A percentile compares a stretch with the other conserved stretches of the same genome.
These are phyloP conservation scores for Mollisia scopiformis DNA, from an alignment of 2,329 filamentous ascomycete species.

Conservation along the genomic window DNA sequence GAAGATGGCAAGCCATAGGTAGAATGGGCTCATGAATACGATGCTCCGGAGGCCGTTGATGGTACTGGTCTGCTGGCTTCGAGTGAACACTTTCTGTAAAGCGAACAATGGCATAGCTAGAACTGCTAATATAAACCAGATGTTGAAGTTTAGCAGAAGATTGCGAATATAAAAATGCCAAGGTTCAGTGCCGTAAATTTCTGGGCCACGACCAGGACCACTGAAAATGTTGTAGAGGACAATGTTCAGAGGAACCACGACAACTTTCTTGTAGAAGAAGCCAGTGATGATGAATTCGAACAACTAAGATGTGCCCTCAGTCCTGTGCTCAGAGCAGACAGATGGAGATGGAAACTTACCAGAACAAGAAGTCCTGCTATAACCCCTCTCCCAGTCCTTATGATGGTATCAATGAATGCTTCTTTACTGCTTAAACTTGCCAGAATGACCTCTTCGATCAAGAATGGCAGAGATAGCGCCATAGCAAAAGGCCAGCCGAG, in stretches of 20 bases:
- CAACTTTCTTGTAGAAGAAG: constrained; percentile 82
- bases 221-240: constrained; percentile 95
- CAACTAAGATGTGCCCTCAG: constrained; percentile 50
- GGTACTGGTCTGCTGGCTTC: constrained; percentile 60
- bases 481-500: constrained; percentile 95
- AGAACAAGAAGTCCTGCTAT: constrained; percentile 42
- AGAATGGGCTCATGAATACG: constrained; percentile 83
- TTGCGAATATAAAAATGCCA: constrained; percentile 98
- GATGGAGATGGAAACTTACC: constrained; percentile 23
- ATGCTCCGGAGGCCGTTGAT: constrained; percentile 75
- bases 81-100: constrained; percentile 68
- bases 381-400: constrained; percentile 68
- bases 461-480: constrained; percentile 78
- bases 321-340: neutral
- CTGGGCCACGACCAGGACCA: constrained; percentile 74
- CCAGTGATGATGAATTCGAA: constrained; percentile 74
- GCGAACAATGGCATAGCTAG: constrained; percentile 74
- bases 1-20: constrained; percentile 93
- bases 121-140: constrained; percentile 86
- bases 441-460: constrained; percentile 74
- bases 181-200: constrained; percentile 93
- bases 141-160: constrained; percentile 88
- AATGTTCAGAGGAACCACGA: constrained; percentile 87
- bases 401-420: constrained; percentile 60
- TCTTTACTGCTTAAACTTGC: constrained; percentile 56